Evolutionary conservation across 106 monocot genomes (phyloP), one percentile per base, ranked within the genome.

Genomic region (Narthecium ossifragum): DNA sequence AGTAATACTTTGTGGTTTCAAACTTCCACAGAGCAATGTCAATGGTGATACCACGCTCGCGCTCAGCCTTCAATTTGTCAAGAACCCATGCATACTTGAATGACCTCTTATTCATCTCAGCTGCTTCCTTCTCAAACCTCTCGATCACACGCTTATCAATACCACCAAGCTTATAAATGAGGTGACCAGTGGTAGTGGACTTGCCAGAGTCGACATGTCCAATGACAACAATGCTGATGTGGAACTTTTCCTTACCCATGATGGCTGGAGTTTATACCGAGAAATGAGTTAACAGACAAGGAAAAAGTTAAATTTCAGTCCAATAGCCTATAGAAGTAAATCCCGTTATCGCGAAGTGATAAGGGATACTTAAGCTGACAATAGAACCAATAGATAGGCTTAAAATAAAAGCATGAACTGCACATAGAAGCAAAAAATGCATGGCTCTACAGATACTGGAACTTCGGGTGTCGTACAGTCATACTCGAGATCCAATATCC

Each of bases 41-140:
- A 32, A 62, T 62, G 15, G 61, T 62, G 31, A 62, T 62, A 17
- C 61, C 61, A 62, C 47, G 61, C 31, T 62, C 61, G 15, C 61
- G 61, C 17, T 62, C 61, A 10, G 61, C 61, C 61, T 62, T 62
- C 29, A 62, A 31, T 31, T 62, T 62, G 47, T 62, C 61, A 62
- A 62, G 61, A 24, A 62, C 61, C 61, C 61, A 62, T 1, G 61
- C 61, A 47, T 62, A 62, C 61, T 62, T 62, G 61, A 62, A 62
- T 0, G 47, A 62, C 43, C 61, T 41, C 47, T 62, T 62, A 47
- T 62, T 62, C 61, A 62, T 62, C 30, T 62, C 61, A 62, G 61
- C 61, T 26, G 61, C 61, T 29, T 62, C 61, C 29, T 62, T 62
- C 61, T 62, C 61, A 31, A 58, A 58, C 46, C 61, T 62, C 31